Evolutionary conservation across 495 filamentous ascomycete genomes (phyloP).

Genomic region (Talaromyces thailandensis): DNA sequence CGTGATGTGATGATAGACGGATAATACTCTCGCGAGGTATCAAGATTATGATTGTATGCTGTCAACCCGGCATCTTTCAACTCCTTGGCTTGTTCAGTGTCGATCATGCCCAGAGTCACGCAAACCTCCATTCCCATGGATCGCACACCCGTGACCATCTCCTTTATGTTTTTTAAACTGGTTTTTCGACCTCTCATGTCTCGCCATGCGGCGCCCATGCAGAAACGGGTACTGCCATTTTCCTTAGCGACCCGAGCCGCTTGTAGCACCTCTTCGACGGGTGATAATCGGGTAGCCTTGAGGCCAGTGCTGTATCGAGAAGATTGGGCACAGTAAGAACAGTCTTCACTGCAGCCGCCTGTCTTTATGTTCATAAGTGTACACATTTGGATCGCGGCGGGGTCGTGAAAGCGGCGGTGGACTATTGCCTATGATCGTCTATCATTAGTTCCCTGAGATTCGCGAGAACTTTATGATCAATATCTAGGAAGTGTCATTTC

Average conservation of each 20-base stretch:
- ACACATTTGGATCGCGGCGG: conserved; percentile 74
- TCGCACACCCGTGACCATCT: conserved; percentile 69
- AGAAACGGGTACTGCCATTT: conserved; percentile 79
- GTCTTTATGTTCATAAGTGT: conserved; percentile 93
- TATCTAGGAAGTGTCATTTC: neutral
- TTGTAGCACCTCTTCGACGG: conserved; percentile 66
- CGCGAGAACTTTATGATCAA: neutral
- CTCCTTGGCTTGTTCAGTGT: conserved; percentile 64
- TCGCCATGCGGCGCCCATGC: conserved; percentile 86
- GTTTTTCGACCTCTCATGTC: conserved; percentile 86
- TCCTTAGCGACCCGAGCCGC: conserved; percentile 66
- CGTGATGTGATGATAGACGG: conserved; percentile 72
- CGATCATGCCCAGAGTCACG: conserved; percentile 85
- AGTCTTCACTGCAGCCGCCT: conserved; percentile 83
- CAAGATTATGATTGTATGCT: conserved; percentile 85
- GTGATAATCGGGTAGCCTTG: conserved; percentile 64
- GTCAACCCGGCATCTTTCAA: conserved; percentile 75
- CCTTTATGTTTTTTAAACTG: conserved; percentile 65
- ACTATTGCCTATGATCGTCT: conserved; percentile 45
- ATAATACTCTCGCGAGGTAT: conserved; percentile 80
- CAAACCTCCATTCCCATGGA: conserved; percentile 79
- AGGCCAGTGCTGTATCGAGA: conserved; percentile 71
- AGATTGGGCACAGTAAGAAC: conserved; percentile 81
- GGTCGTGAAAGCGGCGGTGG: conserved; percentile 75
- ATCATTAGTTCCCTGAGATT: conserved; percentile 1